Conservation (phyloP, 345 rosid genomes). For the Eutrema heterophyllum region DNA sequence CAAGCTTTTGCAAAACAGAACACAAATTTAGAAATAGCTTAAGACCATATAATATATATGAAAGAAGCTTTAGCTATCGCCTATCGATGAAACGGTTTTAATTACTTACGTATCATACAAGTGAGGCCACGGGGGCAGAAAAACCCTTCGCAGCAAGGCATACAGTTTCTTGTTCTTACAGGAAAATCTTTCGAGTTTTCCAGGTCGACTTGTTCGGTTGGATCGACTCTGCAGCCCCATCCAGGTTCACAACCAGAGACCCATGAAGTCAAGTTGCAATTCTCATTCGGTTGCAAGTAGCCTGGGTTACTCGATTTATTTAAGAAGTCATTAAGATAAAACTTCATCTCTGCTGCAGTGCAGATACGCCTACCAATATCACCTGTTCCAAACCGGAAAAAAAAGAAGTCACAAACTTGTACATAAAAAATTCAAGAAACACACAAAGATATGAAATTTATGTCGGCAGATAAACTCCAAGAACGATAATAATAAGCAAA, state of each 20-base stretch:
- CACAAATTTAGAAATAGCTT: not conserved
- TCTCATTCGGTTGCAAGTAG: slow-evolving; percentile 55
- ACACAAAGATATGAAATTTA: not conserved
- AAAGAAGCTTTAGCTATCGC: not conserved
- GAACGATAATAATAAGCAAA: not conserved
- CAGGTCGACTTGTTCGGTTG: slow-evolving; percentile 42
- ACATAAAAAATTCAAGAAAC: not conserved
- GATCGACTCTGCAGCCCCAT: slow-evolving; percentile 74
- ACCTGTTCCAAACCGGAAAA: slow-evolving; percentile 37
- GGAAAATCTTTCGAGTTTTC: slow-evolving; percentile 54
- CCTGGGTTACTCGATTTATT: slow-evolving; percentile 28
- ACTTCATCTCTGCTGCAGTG: slow-evolving; percentile 73
- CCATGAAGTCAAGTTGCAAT: slow-evolving; percentile 87
- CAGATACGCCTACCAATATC: slow-evolving; percentile 49
- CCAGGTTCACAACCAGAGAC: slow-evolving; percentile 94
- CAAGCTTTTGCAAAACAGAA: slow-evolving; percentile 21
- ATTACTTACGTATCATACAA: slow-evolving; percentile 88
- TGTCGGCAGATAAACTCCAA: slow-evolving; percentile 1
- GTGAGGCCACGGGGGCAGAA: slow-evolving; percentile 91
- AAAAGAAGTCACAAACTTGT: not conserved
- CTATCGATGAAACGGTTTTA: not conserved
- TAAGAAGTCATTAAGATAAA: slow-evolving; percentile 58
- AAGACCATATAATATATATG: not conserved
- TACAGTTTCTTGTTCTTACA: slow-evolving; percentile 51
- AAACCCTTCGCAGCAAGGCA: slow-evolving; percentile 87